Percentiles rank a stretch among this genome's conserved stretches.
Evolutionary conservation across 192 early-diverging fungal species (phyloP).

Genomic region (Thamnidium elegans): DNA sequence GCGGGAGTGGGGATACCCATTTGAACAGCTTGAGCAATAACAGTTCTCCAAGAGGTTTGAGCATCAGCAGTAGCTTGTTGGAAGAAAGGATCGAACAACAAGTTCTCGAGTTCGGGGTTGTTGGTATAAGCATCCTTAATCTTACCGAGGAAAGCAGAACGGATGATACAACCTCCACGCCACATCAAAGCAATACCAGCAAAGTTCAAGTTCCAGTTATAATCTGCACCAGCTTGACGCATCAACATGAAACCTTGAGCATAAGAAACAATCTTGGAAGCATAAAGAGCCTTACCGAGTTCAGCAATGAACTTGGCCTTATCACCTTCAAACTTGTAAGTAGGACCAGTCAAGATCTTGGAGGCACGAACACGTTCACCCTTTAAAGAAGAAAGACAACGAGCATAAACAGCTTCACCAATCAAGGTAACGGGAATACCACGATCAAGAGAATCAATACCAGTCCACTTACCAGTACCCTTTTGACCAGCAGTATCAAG

Average conservation of each 20-base stretch:
- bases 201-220: conserved; percentile 94
- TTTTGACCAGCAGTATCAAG: conserved; percentile 96
- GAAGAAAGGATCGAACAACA: conserved; percentile 97
- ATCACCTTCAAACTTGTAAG: conserved; percentile 72
- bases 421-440: conserved; percentile 97
- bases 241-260: conserved; percentile 99
- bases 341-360: conserved; percentile 79
- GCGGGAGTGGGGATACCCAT: conserved; percentile 90
- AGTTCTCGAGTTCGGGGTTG: conserved; percentile 83
- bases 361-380: conserved; percentile 90
- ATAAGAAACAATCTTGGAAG: conserved; percentile 98
- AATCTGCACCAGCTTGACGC: conserved; percentile 89
- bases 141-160: conserved; percentile 93
- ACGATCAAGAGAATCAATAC: conserved; percentile 89
- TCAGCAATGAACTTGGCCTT: conserved; percentile 87
- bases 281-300: conserved; percentile 91
- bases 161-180: conserved; percentile 99
- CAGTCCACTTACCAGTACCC: conserved; percentile 99
- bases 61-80: conserved; percentile 82
- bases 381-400: conserved; percentile 95
- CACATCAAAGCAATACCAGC: conserved; percentile 99
- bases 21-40: conserved; percentile 75
- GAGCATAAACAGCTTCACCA: conserved; percentile 96
- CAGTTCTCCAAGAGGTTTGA: conserved; percentile 84
- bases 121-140: conserved; percentile 93